Percentiles rank a stretch among this genome's conserved stretches.
These are phyloP conservation scores for Zarea fungicola DNA, from an alignment of 2,329 filamentous ascomycete species.

Conservation along the genomic window DNA sequence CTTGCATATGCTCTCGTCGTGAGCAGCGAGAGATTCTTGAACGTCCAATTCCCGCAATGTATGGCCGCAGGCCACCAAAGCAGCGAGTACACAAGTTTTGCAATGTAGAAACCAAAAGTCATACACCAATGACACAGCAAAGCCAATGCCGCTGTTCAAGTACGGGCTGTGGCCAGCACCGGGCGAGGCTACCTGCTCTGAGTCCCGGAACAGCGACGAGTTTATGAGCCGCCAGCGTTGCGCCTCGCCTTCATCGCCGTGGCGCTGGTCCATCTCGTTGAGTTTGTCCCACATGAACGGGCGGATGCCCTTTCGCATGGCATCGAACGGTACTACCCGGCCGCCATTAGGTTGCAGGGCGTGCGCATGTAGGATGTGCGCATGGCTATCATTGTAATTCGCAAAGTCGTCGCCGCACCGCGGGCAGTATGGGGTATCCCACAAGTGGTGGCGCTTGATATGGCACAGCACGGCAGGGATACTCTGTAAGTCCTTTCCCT, in stretches of 20 bases:
- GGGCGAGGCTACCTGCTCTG: neutral
- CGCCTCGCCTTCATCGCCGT: neutral
- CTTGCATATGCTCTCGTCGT: neutral
- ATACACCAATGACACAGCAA: neutral
- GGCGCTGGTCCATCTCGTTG: neutral
- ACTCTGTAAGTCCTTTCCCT: neutral
- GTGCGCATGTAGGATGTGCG: neutral
- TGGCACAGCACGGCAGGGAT: neutral
- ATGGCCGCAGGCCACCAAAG: neutral
- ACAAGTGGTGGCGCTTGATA: neutral
- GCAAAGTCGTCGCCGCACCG: neutral
- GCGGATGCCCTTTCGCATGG: neutral
- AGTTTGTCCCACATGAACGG: neutral
- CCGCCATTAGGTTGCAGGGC: neutral
- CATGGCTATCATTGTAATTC: neutral
- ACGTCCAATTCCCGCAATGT: conserved; percentile 21
- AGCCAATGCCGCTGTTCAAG: neutral
- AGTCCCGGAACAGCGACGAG: neutral
- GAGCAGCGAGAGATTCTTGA: conserved; percentile 3
- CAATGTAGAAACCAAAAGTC: neutral
- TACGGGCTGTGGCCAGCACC: neutral
- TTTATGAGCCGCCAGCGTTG: neutral
- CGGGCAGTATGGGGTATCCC: neutral
- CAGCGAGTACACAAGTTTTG: neutral
- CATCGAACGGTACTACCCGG: neutral